A percentile compares a stretch with the other conserved stretches of the same genome.
phyloP scores from a whole-genome alignment of 1,284 basidiomycete genomes.

The Vanrija pseudolonga region DNA sequence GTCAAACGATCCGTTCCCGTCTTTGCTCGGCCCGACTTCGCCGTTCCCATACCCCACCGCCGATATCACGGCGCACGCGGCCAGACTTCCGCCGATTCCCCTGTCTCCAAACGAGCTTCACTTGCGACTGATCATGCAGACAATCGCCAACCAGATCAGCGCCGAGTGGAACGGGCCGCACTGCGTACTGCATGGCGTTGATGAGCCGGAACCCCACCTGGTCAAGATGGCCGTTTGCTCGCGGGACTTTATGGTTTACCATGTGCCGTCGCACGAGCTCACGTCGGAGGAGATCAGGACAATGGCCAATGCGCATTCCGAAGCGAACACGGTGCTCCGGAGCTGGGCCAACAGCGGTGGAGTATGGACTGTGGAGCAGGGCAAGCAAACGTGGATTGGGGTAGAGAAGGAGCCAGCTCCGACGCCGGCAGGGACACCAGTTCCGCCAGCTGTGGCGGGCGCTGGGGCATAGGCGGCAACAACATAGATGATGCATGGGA shows the following conservation, averaged over 20 bases:
- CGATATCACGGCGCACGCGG: not conserved
- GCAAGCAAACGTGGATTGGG: conserved; percentile 25
- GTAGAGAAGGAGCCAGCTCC: conserved; percentile 14
- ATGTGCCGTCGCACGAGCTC: conserved; percentile 53
- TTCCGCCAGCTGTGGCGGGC: too few species aligned
- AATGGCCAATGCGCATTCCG: conserved; percentile 67
- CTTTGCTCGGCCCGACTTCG: conserved; percentile 50
- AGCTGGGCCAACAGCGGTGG: conserved; percentile 34
- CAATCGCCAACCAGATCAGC: conserved; percentile 44
- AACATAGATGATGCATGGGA: too few species aligned
- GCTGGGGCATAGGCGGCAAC: too few species aligned
- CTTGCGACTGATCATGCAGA: conserved; percentile 50
- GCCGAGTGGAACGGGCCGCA: conserved; percentile 32
- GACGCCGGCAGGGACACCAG: too few species aligned
- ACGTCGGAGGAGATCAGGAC: conserved; percentile 38
- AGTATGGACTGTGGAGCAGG: conserved; percentile 21
- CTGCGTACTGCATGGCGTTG: conserved; percentile 38
- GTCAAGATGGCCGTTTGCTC: conserved; percentile 55
- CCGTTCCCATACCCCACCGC: conserved; percentile 39
- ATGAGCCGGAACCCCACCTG: conserved; percentile 61
- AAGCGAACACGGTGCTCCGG: conserved; percentile 63
- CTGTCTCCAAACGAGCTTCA: conserved; percentile 41
- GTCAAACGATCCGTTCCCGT: conserved; percentile 40
- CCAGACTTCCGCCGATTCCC: conserved; percentile 17
- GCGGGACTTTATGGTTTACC: conserved; percentile 64